Conservation (phyloP, 768 basidiomycete species). For the Cystobasidiopsis lactophilus region DNA sequence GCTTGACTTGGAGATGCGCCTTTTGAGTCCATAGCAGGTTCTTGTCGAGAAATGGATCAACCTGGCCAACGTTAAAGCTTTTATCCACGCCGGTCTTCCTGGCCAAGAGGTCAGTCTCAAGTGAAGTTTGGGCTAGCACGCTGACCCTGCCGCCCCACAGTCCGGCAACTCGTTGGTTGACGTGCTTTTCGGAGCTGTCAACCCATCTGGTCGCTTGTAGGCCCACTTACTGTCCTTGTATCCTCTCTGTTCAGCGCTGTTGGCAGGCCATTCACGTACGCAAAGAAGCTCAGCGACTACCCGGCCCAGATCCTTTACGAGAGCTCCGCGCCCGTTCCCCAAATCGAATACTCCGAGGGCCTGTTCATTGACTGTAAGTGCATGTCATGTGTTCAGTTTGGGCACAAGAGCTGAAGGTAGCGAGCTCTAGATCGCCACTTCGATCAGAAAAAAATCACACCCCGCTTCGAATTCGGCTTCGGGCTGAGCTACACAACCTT, state of each 20-base stretch:
- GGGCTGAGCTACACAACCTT: slow-evolving; percentile 16
- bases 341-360: slow-evolving; percentile 22
- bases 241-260: too few species aligned
- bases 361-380: slow-evolving; percentile 13
- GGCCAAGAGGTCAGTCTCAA: too few species aligned
- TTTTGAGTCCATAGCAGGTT: background rate
- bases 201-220: slow-evolving; percentile 40
- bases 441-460: slow-evolving; percentile 22
- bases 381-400: slow-evolving; percentile 14
- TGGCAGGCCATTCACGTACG: slow-evolving; percentile 26
- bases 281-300: slow-evolving; percentile 18
- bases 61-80: slow-evolving; percentile 21
- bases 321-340: slow-evolving; percentile 11
- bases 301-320: slow-evolving; percentile 13
- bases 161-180: slow-evolving; percentile 22
- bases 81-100: slow-evolving; percentile 2
- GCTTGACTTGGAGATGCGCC: background rate
- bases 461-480: slow-evolving; percentile 24
- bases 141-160: too few species aligned
- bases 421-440: slow-evolving; percentile 22
- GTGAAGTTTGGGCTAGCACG: too few species aligned
- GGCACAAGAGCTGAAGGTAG: background rate
- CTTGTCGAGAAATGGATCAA: slow-evolving; percentile 6
- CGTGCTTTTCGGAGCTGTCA: slow-evolving; percentile 38
- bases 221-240: too few species aligned